These are phyloP conservation scores for Rutstroemia sp. DNA, from an alignment of 2,329 filamentous ascomycete genomes.

Conservation along the genomic window DNA sequence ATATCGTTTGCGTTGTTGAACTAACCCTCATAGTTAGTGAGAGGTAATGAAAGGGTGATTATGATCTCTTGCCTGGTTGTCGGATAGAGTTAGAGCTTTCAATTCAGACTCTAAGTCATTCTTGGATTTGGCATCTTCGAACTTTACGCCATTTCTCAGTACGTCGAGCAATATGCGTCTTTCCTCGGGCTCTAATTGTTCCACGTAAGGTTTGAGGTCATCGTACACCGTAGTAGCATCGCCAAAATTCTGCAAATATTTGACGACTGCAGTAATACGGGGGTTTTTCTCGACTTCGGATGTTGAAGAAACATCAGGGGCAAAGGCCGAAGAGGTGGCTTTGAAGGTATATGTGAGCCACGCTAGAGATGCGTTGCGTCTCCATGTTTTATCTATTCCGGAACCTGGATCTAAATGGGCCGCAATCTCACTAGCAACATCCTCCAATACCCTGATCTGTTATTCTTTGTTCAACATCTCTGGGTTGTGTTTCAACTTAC, in stretches of 20 bases:
- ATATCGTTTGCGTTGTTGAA: slow-evolving; percentile 12
- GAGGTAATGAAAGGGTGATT: too few species aligned
- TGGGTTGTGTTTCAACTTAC: slow-evolving; percentile 17
- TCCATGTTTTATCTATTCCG: slow-evolving; percentile 29
- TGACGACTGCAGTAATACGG: slow-evolving; percentile 16
- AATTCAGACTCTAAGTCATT: not conserved
- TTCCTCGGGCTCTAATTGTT: slow-evolving; percentile 16
- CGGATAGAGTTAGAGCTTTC: not conserved
- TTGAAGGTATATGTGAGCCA: slow-evolving; percentile 22
- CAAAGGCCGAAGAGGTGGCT: slow-evolving; percentile 5
- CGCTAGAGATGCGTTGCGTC: slow-evolving; percentile 29
- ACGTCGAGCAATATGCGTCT: slow-evolving; percentile 13
- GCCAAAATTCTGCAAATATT: slow-evolving; percentile 26
- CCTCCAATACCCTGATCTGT: not conserved
- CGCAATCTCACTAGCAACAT: slow-evolving; percentile 23
- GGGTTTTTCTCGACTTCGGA: not conserved
- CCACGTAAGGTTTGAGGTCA: slow-evolving; percentile 26
- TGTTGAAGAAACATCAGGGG: not conserved
- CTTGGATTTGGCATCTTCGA: not conserved
- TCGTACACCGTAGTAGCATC: slow-evolving; percentile 26
- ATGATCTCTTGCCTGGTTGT: slow-evolving; percentile 4
- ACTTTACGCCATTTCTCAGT: slow-evolving; percentile 8
- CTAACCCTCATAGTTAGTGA: not conserved
- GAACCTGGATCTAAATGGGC: slow-evolving; percentile 25
- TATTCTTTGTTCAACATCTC: not conserved